phyloP scores from a whole-genome alignment of 1,284 basidiomycete species.

The Marasmius oreades region DNA sequence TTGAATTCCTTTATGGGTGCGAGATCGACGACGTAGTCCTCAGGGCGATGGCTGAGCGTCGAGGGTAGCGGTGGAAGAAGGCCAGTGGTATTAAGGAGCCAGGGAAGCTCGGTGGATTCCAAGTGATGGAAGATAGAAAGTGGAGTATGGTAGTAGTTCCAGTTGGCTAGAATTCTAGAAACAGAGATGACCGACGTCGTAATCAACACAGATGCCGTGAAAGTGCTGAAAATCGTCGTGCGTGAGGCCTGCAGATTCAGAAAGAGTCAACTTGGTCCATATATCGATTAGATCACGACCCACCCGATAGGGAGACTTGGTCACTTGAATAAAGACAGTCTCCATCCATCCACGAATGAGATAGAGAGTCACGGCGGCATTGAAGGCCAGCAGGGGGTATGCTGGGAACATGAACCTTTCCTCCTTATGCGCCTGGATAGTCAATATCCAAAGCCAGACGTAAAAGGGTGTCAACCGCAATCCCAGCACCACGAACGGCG shows the following conservation, averaged over 20 bases:
- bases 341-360: constrained; percentile 86
- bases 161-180: constrained; percentile 77
- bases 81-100: constrained; percentile 72
- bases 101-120: constrained; percentile 78
- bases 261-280: constrained; percentile 9
- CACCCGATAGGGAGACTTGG: constrained; percentile 82
- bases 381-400: constrained; percentile 91
- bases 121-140: constrained; percentile 73
- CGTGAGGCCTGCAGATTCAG: constrained; percentile 61
- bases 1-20: constrained; percentile 68
- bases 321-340: constrained; percentile 66
- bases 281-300: constrained; percentile 24
- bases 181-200: constrained; percentile 68
- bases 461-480: constrained; percentile 85
- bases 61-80: constrained; percentile 41
- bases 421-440: constrained; percentile 90
- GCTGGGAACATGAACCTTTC: constrained; percentile 97
- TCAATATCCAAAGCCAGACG: constrained; percentile 82
- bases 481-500: constrained; percentile 73
- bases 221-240: constrained; percentile 70
- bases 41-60: constrained; percentile 37
- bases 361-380: constrained; percentile 85
- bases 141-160: constrained; percentile 90
- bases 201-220: constrained; percentile 70
- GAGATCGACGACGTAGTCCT: constrained; percentile 65